These are phyloP conservation scores for Claviceps sp. DNA, from an alignment of 2,329 filamentous ascomycete species.

Conservation along the genomic window DNA sequence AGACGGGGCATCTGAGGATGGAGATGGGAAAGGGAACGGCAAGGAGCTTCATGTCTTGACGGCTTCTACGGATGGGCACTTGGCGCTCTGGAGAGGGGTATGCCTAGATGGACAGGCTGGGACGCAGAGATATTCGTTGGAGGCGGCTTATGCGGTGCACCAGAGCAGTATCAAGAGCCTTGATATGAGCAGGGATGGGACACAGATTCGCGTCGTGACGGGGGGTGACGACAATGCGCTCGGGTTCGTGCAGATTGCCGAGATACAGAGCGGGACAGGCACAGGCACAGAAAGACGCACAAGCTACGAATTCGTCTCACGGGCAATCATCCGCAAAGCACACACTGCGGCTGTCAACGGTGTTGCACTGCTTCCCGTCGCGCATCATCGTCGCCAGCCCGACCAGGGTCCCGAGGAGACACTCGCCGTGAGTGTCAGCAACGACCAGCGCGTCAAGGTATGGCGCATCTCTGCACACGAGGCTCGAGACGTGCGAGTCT, in stretches of 20 bases:
- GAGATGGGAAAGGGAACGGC: background rate
- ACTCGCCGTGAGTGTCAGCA: constrained; percentile 36
- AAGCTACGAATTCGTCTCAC: constrained; percentile 11
- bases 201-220: constrained; percentile 44
- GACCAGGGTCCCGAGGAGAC: constrained; percentile 5
- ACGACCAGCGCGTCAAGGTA: constrained; percentile 46
- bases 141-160: constrained; percentile 42
- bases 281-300: background rate
- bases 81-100: constrained; percentile 27
- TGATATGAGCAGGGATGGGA: constrained; percentile 24
- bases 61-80: constrained; percentile 67
- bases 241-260: constrained; percentile 32
- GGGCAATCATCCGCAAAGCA: constrained; percentile 30
- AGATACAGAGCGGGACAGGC: background rate
- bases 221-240: constrained; percentile 85
- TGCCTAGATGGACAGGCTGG: constrained; percentile 4
- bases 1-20: constrained; percentile 1
- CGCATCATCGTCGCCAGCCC: background rate
- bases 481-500: constrained; percentile 13
- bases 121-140: constrained; percentile 13
- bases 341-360: constrained; percentile 63
- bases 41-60: constrained; percentile 39
- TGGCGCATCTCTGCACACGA: constrained; percentile 29
- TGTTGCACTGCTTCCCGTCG: constrained; percentile 22
- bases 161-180: constrained; percentile 69